These are phyloP conservation scores for Linum trigynum DNA, from an alignment of 345 rosid genomes.

Conservation along the genomic window DNA sequence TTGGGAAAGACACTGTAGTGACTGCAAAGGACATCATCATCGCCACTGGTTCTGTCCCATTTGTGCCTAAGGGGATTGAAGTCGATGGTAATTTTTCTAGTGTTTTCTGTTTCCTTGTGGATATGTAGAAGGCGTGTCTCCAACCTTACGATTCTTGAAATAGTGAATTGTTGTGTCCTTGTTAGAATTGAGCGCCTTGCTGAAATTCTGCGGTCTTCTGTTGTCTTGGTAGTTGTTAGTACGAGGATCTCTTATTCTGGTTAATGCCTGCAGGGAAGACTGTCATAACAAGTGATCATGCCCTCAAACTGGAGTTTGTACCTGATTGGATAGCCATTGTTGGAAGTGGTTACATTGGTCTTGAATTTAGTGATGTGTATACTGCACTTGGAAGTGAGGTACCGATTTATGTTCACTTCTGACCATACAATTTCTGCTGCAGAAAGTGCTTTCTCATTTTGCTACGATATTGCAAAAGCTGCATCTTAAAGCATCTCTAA, in stretches of 20 bases:
- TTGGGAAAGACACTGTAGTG: conserved; percentile 57
- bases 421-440: neutral
- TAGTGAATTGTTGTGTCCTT: too few relatives aligned
- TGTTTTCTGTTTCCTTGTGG: conserved; percentile 3
- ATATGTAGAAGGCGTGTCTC: neutral
- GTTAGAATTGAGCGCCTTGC: neutral
- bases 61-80: conserved; percentile 97
- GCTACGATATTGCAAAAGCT: neutral
- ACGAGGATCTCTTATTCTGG: conserved; percentile 5
- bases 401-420: conserved; percentile 10
- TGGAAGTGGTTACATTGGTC: conserved; percentile 99
- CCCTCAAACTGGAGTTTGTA: conserved; percentile 84
- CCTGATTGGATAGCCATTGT: conserved; percentile 99
- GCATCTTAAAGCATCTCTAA: neutral
- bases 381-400: conserved; percentile 99
- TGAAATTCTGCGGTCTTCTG: neutral
- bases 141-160: too few relatives aligned
- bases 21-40: conserved; percentile 77
- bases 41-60: conserved; percentile 97
- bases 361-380: conserved; percentile 97
- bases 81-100: conserved; percentile 61
- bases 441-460: neutral
- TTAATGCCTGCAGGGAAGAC: conserved; percentile 69
- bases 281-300: conserved; percentile 98
- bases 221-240: neutral